Base-by-base conservation (phyloP, 768 basidiomycete species). In the Russula emetica region DNA sequence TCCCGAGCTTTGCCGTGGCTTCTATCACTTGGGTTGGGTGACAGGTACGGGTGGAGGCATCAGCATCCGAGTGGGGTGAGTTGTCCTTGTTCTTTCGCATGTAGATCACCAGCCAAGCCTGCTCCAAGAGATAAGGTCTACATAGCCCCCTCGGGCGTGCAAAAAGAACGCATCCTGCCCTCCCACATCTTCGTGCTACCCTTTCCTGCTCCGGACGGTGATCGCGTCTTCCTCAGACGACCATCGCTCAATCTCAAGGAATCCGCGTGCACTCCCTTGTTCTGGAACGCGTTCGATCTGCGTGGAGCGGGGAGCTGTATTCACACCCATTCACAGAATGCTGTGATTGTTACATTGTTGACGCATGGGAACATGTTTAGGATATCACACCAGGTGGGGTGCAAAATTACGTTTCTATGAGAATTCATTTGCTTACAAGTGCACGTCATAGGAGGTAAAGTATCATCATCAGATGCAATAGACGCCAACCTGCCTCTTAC, bases 11-110 rank as follows among this genome's bases (percentile, higher is more conserved):
- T 95, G 93, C 73, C 78, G 83, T 50, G 83, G 85, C 7, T 94
- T 95, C 74, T 94, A 94, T 76, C 81, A 76, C 77, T 82, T 94
- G 24, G 93, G 93, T 16, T 94, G 93, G 93, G 93, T 94, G 1
- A 94, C 92, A 3, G 92, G 93, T 18, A 94, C 93, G 2, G 92
- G 92, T 7, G 85, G 85, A 28, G 90, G 90, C 0, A 90, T 91
- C 64, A 85, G 83, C 65, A 92, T 92, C 65, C 82, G 88, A 22
- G 73, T 78, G 49, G 85, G 81, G 90, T 88, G 64, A 16, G 84
- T 71, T 11, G 18, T 52, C 13, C 47, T 20, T 10, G n/a, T 22
- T 22, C 22, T 28, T 45, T 42, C n/a, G 16, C 26, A 28, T 1
- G 13, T 9, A 14, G 2, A 32, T 11, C 18, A 20, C 30, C 24